Base-by-base conservation (phyloP, 2,329 filamentous ascomycete species). In the Leptodontidium sp. region DNA sequence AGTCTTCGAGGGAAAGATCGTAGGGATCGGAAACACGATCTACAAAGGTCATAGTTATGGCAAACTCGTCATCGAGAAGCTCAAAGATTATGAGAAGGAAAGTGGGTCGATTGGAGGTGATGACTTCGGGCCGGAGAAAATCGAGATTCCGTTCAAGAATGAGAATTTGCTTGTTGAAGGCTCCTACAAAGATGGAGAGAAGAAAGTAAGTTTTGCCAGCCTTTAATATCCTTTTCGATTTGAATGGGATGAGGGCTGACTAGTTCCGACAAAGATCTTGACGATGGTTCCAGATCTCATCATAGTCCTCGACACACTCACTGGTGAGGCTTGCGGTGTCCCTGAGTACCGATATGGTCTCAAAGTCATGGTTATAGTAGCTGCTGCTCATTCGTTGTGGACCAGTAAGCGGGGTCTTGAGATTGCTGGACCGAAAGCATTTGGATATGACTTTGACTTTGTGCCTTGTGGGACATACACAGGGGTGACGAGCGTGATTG, bases 281-380 rank as follows among this genome's bases (percentile, higher is more conserved):
- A 58, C 58, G 2, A 61, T 57, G 32, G 65, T 62, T n/a, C 65
- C 65, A 7, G 65, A 66, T 21, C 58, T 66, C n/a, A 66, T 66
- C 35, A 61, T 61, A 47, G 58, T 66, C 3, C 43, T 62, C 9
- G 58, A 62, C 24, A 57, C 58, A 26, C 38, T 55, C 1, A 66
- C 32, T 4, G 64, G 64, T 32, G 55, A 61, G 35, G 55, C 64
- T 17, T 47, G 58, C 26, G 64, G 64, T 11, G 64, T 66, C 4
- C 64, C 64, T 15, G 64, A 66, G 35, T 66, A 52, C 8, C 64
- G 64, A 3, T 66, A 66, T 29, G 65, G 57, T 21, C 49, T 66
- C 1, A 66, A 61, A 14, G 47, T 66, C 32, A 66, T 57, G 45
- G 57, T 66, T 12, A 53, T 66, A 7, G 57, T 61, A 4, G 57